These are phyloP conservation scores for Chlorophyllum brunneum DNA, from an alignment of 768 basidiomycete genomes.

Conservation along the genomic window DNA sequence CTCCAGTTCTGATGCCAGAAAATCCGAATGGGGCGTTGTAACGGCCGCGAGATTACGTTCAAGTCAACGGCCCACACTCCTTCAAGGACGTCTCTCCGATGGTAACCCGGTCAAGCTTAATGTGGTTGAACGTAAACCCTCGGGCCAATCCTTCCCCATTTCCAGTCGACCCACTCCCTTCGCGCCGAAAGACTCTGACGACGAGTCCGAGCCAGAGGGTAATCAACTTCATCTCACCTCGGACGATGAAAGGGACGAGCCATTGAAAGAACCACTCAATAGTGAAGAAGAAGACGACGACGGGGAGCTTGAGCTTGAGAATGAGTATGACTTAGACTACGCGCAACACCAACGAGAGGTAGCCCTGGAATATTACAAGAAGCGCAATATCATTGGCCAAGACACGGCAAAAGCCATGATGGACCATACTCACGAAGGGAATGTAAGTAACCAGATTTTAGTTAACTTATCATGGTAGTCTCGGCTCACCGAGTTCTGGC, in stretches of 20 bases:
- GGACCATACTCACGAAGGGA: constrained; percentile 39
- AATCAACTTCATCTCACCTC: background rate
- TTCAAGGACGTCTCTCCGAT: constrained; percentile 30
- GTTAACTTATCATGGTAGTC: background rate
- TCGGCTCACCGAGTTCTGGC: constrained; percentile 7
- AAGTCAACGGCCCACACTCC: constrained; percentile 30
- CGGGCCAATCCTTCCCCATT: constrained; percentile 17
- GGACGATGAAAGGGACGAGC: constrained; percentile 25
- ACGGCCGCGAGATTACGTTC: constrained; percentile 44
- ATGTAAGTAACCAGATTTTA: constrained; percentile 35
- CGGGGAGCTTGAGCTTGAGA: constrained; percentile 34
- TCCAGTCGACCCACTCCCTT: constrained; percentile 17
- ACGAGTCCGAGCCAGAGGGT: constrained; percentile 51
- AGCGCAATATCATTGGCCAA: constrained; percentile 52
- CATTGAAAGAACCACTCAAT: constrained; percentile 15
- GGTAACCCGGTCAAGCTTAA: constrained; percentile 59
- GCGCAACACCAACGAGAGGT: constrained; percentile 73
- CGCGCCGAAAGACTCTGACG: constrained; percentile 55
- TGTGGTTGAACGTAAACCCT: constrained; percentile 63
- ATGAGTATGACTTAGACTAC: constrained; percentile 55
- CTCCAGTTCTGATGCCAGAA: constrained; percentile 13
- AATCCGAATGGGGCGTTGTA: constrained; percentile 51
- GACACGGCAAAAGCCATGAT: constrained; percentile 50
- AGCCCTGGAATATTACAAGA: constrained; percentile 65
- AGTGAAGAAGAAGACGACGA: constrained; percentile 22